phyloP scores from a whole-genome alignment of 805 yeast genomes.

The Yarrowia sp. region DNA sequence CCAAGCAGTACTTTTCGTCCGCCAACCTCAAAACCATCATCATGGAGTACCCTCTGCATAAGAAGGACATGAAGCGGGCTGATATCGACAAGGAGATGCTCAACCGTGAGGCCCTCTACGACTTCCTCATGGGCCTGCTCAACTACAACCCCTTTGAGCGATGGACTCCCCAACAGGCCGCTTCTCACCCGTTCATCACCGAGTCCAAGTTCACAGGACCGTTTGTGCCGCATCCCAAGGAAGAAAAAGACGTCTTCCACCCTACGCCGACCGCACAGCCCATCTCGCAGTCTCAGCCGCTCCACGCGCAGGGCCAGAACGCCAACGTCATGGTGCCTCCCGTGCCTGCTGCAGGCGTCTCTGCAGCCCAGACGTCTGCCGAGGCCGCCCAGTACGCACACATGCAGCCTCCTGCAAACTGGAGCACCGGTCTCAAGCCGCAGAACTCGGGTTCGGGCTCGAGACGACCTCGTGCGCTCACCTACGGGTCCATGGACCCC shows the following conservation, averaged over 20 bases:
- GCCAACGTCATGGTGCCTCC: background rate
- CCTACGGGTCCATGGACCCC: slow-evolving; percentile 41
- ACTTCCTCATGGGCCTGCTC: slow-evolving; percentile 72
- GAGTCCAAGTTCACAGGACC: slow-evolving; percentile 52
- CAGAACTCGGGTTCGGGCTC: slow-evolving; percentile 4
- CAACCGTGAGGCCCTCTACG: slow-evolving; percentile 67
- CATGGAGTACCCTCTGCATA: slow-evolving; percentile 57
- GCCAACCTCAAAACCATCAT: slow-evolving; percentile 68
- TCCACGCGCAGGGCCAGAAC: slow-evolving; percentile 19
- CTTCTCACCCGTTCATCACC: slow-evolving; percentile 84
- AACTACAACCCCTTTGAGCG: slow-evolving; percentile 89
- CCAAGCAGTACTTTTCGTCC: slow-evolving; percentile 75
- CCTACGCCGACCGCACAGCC: slow-evolving; percentile 24
- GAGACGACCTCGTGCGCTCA: slow-evolving; percentile 40
- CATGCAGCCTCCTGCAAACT: slow-evolving; percentile 19
- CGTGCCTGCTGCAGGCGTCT: background rate
- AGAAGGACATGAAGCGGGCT: slow-evolving; percentile 30
- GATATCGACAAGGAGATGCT: slow-evolving; percentile 66
- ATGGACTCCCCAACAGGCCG: slow-evolving; percentile 96
- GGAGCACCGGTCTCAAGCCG: slow-evolving; percentile 1
- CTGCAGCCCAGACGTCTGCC: background rate
- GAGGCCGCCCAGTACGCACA: slow-evolving; percentile 8
- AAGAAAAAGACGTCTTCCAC: slow-evolving; percentile 18
- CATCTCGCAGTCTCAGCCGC: slow-evolving; percentile 12
- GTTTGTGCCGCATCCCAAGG: slow-evolving; percentile 32